Evolutionary conservation across 2,329 filamentous ascomycete genomes (phyloP).

Genomic region (Hypoxylon rubiginosum): DNA sequence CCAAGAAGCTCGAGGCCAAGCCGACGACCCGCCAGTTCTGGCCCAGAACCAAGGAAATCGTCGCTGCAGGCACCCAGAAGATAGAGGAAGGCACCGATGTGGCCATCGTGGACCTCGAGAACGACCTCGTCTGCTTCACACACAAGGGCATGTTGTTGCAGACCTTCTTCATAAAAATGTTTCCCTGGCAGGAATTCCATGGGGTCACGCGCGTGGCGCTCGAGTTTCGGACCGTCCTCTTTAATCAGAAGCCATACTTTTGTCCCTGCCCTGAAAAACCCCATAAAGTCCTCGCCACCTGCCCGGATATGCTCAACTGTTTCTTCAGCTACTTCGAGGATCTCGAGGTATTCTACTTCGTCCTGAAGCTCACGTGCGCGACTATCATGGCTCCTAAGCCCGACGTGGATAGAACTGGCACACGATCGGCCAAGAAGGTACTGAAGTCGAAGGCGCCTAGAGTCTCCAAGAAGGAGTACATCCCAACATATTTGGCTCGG

Average conservation of each 20-base stretch:
- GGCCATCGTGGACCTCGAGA: constrained; percentile 3
- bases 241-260: too few relatives aligned
- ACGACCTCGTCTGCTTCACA: constrained; percentile 36
- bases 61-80: too few relatives aligned
- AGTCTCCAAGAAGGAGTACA: too few relatives aligned
- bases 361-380: too few relatives aligned
- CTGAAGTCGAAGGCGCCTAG: too few relatives aligned
- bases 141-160: neutral
- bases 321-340: constrained; percentile 48
- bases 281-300: too few relatives aligned
- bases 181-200: neutral
- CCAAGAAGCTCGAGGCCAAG: neutral
- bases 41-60: neutral
- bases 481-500: neutral
- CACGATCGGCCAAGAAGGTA: too few relatives aligned
- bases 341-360: constrained; percentile 50
- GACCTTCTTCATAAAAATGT: too few relatives aligned
- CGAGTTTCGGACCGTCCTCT: too few relatives aligned
- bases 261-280: too few relatives aligned
- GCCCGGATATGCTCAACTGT: constrained; percentile 37
- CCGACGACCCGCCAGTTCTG: neutral
- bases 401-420: neutral
- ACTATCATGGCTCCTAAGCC: too few relatives aligned
- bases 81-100: neutral
- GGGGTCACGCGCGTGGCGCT: constrained; percentile 37